These are phyloP conservation scores for Phialophora tarda DNA, from an alignment of 2,329 filamentous ascomycete species.

Conservation along the genomic window DNA sequence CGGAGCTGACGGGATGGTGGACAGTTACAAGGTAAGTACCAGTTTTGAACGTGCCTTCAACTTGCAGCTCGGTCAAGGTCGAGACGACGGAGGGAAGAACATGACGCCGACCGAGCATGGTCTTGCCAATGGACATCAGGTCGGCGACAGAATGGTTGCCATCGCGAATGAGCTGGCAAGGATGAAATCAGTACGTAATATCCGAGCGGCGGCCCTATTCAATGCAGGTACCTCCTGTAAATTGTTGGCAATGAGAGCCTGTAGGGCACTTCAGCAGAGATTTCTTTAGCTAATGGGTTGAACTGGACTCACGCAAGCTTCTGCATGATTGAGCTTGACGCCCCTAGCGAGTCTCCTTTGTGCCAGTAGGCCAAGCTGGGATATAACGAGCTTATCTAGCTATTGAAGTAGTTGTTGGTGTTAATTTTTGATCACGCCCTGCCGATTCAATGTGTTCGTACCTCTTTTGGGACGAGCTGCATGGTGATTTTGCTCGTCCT, in stretches of 20 bases:
- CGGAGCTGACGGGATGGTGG: constrained; percentile 82
- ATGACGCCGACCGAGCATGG: constrained; percentile 91
- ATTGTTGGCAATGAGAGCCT: constrained; percentile 73
- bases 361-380: constrained; percentile 83
- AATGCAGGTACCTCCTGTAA: constrained; percentile 72
- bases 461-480: constrained; percentile 56
- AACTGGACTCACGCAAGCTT: constrained; percentile 69
- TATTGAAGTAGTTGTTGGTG: constrained; percentile 48
- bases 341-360: constrained; percentile 87
- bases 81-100: constrained; percentile 81
- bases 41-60: constrained; percentile 89
- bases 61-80: constrained; percentile 82
- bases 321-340: constrained; percentile 85
- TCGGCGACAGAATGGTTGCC: constrained; percentile 89
- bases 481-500: constrained; percentile 40
- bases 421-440: background rate
- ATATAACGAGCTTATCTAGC: constrained; percentile 95
- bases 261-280: constrained; percentile 30
- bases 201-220: background rate
- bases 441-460: constrained; percentile 35
- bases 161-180: constrained; percentile 83
- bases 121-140: constrained; percentile 88
- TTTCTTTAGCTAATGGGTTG: background rate
- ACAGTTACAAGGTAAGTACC: constrained; percentile 96
- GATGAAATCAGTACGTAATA: background rate